phyloP scores from a whole-genome alignment of 1,284 basidiomycete species.

The Chiua sp. region DNA sequence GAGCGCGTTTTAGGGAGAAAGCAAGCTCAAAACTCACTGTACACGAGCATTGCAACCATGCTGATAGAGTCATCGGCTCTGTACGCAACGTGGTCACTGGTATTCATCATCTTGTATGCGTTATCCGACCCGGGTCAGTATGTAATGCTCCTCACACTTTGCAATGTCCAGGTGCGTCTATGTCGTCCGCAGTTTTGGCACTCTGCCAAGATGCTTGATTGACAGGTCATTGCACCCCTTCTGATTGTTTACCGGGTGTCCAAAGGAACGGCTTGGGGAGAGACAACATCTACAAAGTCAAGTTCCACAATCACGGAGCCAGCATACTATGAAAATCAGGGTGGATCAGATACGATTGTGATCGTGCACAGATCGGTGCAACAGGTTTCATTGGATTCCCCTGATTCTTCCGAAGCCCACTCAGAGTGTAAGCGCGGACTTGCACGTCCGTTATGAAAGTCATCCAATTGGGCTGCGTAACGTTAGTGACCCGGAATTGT shows the following conservation, averaged over 20 bases:
- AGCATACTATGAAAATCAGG: not conserved
- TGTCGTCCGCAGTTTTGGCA: not conserved
- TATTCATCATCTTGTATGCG: constrained; percentile 1
- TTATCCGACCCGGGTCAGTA: not conserved
- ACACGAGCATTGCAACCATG: constrained; percentile 5
- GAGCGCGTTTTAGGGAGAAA: not conserved
- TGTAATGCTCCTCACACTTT: not conserved
- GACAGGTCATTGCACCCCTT: not conserved
- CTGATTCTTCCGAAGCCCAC: not conserved
- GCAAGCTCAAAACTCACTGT: not conserved
- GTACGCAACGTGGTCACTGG: constrained; percentile 4
- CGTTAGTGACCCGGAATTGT: too few relatives aligned
- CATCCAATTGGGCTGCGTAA: too few relatives aligned
- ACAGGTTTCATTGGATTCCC: not conserved
- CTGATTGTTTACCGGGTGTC: constrained; percentile 3
- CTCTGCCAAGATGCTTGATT: not conserved
- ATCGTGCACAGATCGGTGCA: too few relatives aligned
- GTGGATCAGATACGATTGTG: not conserved
- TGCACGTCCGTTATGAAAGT: too few relatives aligned
- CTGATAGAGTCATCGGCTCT: constrained; percentile 1
- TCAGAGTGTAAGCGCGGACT: not conserved
- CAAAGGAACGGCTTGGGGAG: not conserved
- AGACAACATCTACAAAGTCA: not conserved
- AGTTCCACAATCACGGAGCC: not conserved
- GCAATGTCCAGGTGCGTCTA: not conserved